Evolutionary conservation across 192 early-diverging fungal species (phyloP), one percentile per base, ranked within the genome.

Genomic region (Coemansia sp.): DNA sequence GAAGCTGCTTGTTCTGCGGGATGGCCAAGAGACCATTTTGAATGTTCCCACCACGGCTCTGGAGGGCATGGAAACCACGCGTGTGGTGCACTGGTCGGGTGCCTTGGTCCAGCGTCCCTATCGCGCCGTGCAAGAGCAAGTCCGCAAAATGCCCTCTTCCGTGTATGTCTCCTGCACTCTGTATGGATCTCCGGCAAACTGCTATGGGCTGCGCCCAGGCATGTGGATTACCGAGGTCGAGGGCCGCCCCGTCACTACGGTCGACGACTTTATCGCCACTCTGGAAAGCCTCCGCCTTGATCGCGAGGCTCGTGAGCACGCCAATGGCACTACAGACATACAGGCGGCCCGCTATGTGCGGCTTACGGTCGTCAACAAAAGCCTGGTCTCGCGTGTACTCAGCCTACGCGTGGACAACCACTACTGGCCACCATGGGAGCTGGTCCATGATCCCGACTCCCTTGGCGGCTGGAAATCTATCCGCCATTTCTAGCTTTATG

Each of bases 51-150:
- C 88, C 10, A 82, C 81, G 2, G 39, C 61, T 26, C 68, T 77
- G 28, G 50, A 76, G n/a, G 79, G 76, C 0, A 80, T 83, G 45
- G 86, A 84, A 39, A 92, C 88, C 5, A 79, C 70, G 11, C 80
- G 85, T 7, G 83, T 93, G 0, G 69, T 97, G 23, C 79, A 87
- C 17, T 97, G 94, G 94, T 85, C 87, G 11, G 94, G 94, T 15
- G 91, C 90, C 0, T 61, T 92, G 15, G 81, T 93, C 12, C 88
- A 92, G 64, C 69, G 62, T 47, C 85, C 89, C 11, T 88, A 89
- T 59, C 81, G 85, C 41, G 83, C 89, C 3, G 85, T 90, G 16
- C 74, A 84, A 38, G 84, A 89, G 66, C 88, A 88, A 64, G 79
- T 89, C 4, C 68, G 81, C 6, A 64, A 75, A 30, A 60, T 86